These are phyloP conservation scores for Cenococcum geophilum DNA, from an alignment of 495 filamentous ascomycete genomes.

Conservation along the genomic window DNA sequence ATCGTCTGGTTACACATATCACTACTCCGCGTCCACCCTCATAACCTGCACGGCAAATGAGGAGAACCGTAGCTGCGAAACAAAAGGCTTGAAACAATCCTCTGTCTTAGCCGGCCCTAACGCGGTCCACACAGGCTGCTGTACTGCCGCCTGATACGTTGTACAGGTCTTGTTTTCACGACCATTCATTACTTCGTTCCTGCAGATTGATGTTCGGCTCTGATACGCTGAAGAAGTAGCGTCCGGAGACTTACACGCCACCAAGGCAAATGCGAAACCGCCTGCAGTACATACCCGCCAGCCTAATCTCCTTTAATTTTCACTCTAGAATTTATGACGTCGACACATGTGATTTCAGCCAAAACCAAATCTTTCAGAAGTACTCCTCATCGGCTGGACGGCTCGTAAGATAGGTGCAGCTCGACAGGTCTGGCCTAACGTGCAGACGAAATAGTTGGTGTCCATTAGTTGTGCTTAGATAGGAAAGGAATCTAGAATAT, in stretches of 20 bases:
- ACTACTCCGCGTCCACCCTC: too few relatives aligned
- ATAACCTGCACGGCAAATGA: too few relatives aligned
- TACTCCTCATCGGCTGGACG: neutral
- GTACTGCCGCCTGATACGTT: neutral
- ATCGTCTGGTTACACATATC: too few relatives aligned
- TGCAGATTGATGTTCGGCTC: neutral
- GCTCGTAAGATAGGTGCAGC: neutral
- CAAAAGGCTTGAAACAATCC: neutral
- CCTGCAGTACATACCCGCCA: neutral
- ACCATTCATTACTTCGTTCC: neutral
- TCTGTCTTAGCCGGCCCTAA: neutral
- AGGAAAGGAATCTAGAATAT: too few relatives aligned
- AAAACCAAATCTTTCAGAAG: neutral
- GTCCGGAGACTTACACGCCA: neutral
- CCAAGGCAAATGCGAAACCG: neutral
- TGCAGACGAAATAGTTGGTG: too few relatives aligned
- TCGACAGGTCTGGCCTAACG: neutral
- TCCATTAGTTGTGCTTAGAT: too few relatives aligned
- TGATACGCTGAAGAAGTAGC: neutral
- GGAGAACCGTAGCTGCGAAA: neutral
- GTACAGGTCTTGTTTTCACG: neutral
- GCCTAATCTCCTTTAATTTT: neutral
- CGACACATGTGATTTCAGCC: neutral
- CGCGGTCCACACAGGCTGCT: neutral
- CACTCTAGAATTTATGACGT: neutral